Percentiles rank a stretch among this genome's conserved stretches.
Evolutionary conservation across 2,329 filamentous ascomycete genomes (phyloP).

Genomic region (Monosporascus cannonballus): DNA sequence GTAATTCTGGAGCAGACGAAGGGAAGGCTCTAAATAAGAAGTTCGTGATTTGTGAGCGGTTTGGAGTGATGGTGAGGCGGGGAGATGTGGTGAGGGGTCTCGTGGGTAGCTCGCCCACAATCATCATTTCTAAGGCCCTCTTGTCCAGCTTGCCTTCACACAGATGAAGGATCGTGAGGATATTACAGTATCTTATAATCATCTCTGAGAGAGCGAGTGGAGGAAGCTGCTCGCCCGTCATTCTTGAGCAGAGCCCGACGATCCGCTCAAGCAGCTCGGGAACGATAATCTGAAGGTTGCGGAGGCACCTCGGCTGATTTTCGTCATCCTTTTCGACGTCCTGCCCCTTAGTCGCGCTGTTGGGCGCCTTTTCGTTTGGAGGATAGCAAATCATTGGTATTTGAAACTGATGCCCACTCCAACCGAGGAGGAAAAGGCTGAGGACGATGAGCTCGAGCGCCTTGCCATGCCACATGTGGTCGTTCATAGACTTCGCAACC

Average conservation of each 20-base stretch:
- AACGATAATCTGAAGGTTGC: slow-evolving; percentile 51
- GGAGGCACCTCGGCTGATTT: slow-evolving; percentile 46
- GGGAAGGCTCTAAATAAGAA: slow-evolving; percentile 67
- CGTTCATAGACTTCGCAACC: slow-evolving; percentile 71
- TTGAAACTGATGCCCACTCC: slow-evolving; percentile 77
- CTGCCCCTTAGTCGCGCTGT: slow-evolving; percentile 25
- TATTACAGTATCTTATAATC: slow-evolving; percentile 65
- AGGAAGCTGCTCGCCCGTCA: slow-evolving; percentile 64
- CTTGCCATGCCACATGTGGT: slow-evolving; percentile 97
- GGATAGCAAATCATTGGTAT: slow-evolving; percentile 54
- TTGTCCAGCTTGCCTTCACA: slow-evolving; percentile 57
- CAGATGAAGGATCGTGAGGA: slow-evolving; percentile 61
- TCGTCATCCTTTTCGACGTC: slow-evolving; percentile 35
- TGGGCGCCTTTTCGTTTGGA: slow-evolving; percentile 41
- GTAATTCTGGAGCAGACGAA: slow-evolving; percentile 54
- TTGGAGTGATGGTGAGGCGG: slow-evolving; percentile 49
- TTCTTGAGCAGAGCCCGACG: slow-evolving; percentile 64
- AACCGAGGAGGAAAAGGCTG: slow-evolving; percentile 76
- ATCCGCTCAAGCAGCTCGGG: slow-evolving; percentile 74
- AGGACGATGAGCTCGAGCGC: slow-evolving; percentile 83
- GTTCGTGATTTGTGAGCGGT: slow-evolving; percentile 57
- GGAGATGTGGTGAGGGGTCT: slow-evolving; percentile 46
- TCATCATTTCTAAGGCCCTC: slow-evolving; percentile 56
- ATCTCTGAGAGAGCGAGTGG: slow-evolving; percentile 67
- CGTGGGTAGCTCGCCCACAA: slow-evolving; percentile 52